These are phyloP conservation scores for Talaromyces sp. DNA, from an alignment of 2,329 filamentous ascomycete species.

Conservation along the genomic window DNA sequence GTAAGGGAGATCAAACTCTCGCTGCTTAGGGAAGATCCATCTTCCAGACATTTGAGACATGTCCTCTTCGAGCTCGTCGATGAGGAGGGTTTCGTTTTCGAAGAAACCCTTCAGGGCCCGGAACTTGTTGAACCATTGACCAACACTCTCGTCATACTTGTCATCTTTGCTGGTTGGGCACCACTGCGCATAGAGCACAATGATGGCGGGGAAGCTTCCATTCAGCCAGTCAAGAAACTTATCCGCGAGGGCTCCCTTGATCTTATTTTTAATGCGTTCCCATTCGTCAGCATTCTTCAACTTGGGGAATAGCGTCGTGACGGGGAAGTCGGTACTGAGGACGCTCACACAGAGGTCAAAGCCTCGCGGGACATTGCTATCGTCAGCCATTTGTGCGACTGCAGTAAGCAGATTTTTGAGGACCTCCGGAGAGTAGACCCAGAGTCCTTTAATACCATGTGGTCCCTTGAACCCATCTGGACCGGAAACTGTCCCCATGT, in stretches of 20 bases:
- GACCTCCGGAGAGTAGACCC: conserved; percentile 36
- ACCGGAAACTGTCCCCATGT: conserved; percentile 13
- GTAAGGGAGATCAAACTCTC: conserved; percentile 48
- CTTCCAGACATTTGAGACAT: conserved; percentile 44
- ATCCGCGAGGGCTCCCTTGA: too few species aligned
- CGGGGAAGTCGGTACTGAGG: conserved; percentile 37
- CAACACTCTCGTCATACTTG: conserved; percentile 24
- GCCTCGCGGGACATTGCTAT: conserved; percentile 41
- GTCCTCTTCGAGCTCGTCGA: conserved; percentile 27
- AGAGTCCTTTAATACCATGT: conserved; percentile 40
- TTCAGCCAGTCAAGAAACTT: too few species aligned
- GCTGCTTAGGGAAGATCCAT: conserved; percentile 45
- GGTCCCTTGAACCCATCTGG: conserved; percentile 26
- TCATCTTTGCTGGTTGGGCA: conserved; percentile 38
- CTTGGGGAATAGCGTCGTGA: conserved; percentile 31
- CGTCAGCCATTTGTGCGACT: conserved; percentile 43
- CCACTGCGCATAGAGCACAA: conserved; percentile 47
- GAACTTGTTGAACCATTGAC: conserved; percentile 36
- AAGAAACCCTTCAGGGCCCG: conserved; percentile 9
- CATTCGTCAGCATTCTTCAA: conserved; percentile 31
- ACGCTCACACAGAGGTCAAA: conserved; percentile 48
- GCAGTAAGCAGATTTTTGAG: conserved; percentile 37
- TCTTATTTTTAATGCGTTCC: conserved; percentile 22
- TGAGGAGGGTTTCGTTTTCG: conserved; percentile 27
- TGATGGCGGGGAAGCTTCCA: conserved; percentile 23